These are phyloP conservation scores for Nepenthes alata DNA, from an alignment of 179 eudicot species.

Conservation along the genomic window DNA sequence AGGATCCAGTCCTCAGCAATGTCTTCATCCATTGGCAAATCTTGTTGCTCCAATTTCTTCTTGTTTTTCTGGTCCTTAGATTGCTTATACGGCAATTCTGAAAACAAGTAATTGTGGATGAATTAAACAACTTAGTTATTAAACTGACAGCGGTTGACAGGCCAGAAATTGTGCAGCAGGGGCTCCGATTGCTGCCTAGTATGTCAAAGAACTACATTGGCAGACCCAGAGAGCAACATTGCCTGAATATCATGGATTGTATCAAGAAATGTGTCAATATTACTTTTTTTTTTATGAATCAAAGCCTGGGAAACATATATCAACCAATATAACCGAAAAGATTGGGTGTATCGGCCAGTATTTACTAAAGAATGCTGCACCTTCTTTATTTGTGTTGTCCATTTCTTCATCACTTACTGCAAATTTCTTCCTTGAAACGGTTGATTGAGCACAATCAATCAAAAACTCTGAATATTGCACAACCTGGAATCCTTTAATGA, in stretches of 20 bases:
- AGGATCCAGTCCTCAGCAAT: conserved; percentile 74
- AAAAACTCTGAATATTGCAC: conserved; percentile 39
- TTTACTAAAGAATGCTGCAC: conserved; percentile 40
- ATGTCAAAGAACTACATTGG: no score
- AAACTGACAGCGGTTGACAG: no score
- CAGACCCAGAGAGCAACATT: conserved; percentile 10
- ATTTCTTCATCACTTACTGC: conserved; percentile 37
- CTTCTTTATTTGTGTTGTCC: conserved; percentile 29
- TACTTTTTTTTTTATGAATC: no score
- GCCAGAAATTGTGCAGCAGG: no score
- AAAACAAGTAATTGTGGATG: neutral
- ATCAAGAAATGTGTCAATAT: no score
- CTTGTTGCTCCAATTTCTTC: conserved; percentile 13
- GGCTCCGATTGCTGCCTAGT: no score
- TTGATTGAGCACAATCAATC: conserved; percentile 59
- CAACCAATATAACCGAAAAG: no score
- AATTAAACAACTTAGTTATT: no score
- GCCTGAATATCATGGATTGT: conserved; percentile 23
- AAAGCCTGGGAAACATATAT: no score
- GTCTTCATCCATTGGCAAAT: conserved; percentile 51
- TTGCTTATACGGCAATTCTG: conserved; percentile 27
- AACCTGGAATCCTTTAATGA: conserved; percentile 60
- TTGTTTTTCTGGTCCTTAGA: conserved; percentile 29
- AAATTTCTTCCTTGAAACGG: conserved; percentile 19
- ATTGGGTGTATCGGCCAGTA: conserved; percentile 36